A percentile compares a stretch with the other conserved stretches of the same genome.
Evolutionary conservation across 2,329 filamentous ascomycete species (phyloP).

Genomic region (Diaporthe nobilis): DNA sequence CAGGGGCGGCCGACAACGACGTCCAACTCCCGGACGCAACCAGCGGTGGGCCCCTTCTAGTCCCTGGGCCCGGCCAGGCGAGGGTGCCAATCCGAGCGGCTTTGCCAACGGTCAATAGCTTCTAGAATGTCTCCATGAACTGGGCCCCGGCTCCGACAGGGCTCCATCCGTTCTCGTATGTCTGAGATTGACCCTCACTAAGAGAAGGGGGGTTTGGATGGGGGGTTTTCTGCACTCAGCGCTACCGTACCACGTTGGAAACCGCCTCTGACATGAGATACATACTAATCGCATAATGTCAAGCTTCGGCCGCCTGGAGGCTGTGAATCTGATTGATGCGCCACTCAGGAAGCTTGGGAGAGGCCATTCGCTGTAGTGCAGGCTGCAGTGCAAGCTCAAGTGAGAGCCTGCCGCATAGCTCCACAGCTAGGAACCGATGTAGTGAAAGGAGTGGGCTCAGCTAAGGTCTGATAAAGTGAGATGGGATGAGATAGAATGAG

Average conservation of each 20-base stretch:
- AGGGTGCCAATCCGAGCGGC: slow-evolving; percentile 8
- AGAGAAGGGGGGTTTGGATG: no score
- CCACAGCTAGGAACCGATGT: not conserved
- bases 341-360: not conserved
- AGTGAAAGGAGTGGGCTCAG: not conserved
- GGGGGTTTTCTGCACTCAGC: not conserved
- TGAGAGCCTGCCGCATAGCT: not conserved
- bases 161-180: slow-evolving; percentile 27
- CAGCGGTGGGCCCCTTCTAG: slow-evolving; percentile 25
- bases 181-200: slow-evolving; percentile 14
- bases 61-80: slow-evolving; percentile 11
- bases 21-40: slow-evolving; percentile 21
- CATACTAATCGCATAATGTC: not conserved
- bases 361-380: not conserved
- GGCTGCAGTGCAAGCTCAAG: not conserved
- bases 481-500: not conserved
- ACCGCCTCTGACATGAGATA: not conserved
- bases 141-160: slow-evolving; percentile 16
- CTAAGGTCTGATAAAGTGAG: not conserved
- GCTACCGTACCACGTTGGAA: not conserved
- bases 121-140: slow-evolving; percentile 32
- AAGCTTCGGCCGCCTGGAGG: slow-evolving; percentile 13
- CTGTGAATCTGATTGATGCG: not conserved
- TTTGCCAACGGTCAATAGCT: slow-evolving; percentile 29
- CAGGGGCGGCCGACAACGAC: slow-evolving; percentile 26